Conservation (phyloP, 1,284 basidiomycete genomes). For the Irpex sp. region DNA sequence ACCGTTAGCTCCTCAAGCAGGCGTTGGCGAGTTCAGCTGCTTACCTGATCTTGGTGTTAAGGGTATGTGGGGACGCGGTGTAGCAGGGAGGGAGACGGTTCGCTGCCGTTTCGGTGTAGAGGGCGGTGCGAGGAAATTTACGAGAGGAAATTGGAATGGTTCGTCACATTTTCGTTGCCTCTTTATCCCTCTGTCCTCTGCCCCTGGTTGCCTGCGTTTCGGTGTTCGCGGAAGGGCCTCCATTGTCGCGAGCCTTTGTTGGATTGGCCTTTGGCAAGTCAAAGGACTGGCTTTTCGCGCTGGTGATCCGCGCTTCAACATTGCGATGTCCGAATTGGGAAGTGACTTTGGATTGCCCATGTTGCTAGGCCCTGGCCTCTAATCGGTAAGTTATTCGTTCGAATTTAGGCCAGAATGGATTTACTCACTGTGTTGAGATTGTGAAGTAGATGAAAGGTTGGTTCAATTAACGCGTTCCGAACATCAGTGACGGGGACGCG, state of each 20-base stretch:
- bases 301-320: background rate
- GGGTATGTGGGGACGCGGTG: background rate
- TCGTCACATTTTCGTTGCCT: background rate
- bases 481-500: too few relatives aligned
- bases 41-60: background rate
- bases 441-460: too few relatives aligned
- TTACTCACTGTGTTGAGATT: too few relatives aligned
- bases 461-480: too few relatives aligned
- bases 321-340: background rate
- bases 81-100: background rate
- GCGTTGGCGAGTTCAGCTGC: background rate
- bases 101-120: background rate
- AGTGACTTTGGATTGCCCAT: background rate
- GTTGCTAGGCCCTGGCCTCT: background rate
- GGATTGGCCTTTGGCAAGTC: background rate
- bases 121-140: background rate
- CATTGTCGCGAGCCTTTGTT: conserved; percentile 1
- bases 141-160: background rate
- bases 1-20: background rate
- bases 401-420: too few relatives aligned
- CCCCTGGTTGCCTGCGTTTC: background rate
- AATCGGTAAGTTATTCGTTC: background rate
- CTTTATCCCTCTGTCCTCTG: background rate
- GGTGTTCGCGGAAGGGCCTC: background rate
- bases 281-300: background rate